Base-by-base conservation (phyloP, 345 rosid species). In the Populus tremula region DNA sequence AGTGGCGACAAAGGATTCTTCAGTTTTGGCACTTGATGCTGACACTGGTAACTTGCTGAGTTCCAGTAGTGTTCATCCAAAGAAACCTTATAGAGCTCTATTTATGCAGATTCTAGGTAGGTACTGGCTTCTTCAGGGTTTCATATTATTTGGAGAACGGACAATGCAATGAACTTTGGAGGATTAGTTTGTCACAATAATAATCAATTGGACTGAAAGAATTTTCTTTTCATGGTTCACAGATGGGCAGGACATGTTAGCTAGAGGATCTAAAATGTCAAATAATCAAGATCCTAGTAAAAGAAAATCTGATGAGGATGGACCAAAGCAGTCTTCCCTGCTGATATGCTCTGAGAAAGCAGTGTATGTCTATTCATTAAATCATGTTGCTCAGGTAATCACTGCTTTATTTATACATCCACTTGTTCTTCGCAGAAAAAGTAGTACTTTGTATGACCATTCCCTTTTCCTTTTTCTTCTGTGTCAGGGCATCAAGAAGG, bases 341-440 rank as follows among this genome's bases (percentile, higher is more conserved):
- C 84, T 95, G 77, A 29, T 92, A 56, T 93, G 98, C 78, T 92
- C 92, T 5, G 98, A 95, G 89, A 95, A 92, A 86, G 92, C 98
- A 53, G 89, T 84, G 63, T 95, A 93, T 76, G 77, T 91, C 70
- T 95, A 93, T 84, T 91, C 98, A 53, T 76, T 93, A 62, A 75
- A 76, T 70, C 96, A 93, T 27, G 83, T 87, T 69, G 82, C 87
- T 76, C 99, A 93, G 91, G 97, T 89, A 89, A 75, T 47, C n/a
- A 21, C 63, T 61, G 25, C 73, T 67, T 47, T 16, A 43, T 63
- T n/a, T 43, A 16, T 70, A 29, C 50, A 38, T 33, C 39, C 56
- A 66, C 49, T 71, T 17, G 31, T 45, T 6, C 41, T n/a, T 70
- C 14, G 0, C 14, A 25, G 70, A 56, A 20, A 0, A 38, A 33